phyloP scores from a whole-genome alignment of 208 protist species.

The Entamoeba histolytica region DNA sequence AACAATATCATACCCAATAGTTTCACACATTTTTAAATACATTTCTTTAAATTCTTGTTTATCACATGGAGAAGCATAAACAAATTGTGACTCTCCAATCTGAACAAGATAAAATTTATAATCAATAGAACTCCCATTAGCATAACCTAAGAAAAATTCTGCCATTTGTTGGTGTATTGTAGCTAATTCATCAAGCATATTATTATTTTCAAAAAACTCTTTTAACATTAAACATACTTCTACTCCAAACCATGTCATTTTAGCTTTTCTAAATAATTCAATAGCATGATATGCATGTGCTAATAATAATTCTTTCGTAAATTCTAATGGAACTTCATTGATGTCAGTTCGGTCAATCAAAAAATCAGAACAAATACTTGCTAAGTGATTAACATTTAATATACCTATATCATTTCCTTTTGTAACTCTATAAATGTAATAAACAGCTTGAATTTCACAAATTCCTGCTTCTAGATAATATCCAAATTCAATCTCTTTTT shows the following conservation, averaged over 20 bases:
- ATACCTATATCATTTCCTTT: not conserved
- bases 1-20: not conserved
- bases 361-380: not conserved
- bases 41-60: not conserved
- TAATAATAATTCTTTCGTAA: not conserved
- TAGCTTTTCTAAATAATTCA: not conserved
- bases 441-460: not conserved
- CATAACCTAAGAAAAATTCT: not conserved
- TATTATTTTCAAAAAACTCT: not conserved
- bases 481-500: not conserved
- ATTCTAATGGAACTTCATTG: not conserved
- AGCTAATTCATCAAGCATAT: not conserved
- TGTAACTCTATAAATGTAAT: not conserved
- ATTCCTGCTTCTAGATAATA: not conserved
- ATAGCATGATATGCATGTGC: not conserved
- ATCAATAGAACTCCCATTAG: not conserved
- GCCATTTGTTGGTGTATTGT: not conserved
- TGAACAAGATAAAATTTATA: not conserved
- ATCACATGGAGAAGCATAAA: not conserved
- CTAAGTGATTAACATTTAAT: not conserved
- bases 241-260: not conserved
- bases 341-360: not conserved
- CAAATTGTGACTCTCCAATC: not conserved
- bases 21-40: not conserved
- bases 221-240: not conserved